Percentiles rank a stretch among this genome's conserved stretches.
Evolutionary conservation across 306 rosid genomes (phyloP).

Genomic region (Vigna nakashimae): DNA sequence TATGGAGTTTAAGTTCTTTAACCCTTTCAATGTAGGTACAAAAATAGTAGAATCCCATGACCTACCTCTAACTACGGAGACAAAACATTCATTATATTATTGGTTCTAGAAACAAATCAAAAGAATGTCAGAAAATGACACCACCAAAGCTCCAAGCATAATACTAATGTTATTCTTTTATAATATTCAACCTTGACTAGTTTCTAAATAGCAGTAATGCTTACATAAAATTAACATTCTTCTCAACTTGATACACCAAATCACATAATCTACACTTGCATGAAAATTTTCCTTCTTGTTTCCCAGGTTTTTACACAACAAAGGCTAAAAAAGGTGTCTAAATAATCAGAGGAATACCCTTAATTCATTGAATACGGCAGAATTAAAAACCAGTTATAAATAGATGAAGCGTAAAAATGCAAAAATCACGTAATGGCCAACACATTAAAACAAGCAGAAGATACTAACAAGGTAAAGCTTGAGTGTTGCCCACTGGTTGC

Average conservation of each 20-base stretch:
- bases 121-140: slow-evolving; percentile 20
- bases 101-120: slow-evolving; percentile 1
- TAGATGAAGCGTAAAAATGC: neutral
- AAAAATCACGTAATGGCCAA: slow-evolving; percentile 22
- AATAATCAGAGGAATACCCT: neutral
- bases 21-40: neutral
- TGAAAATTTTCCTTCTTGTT: slow-evolving; percentile 7
- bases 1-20: neutral
- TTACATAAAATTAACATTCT: neutral
- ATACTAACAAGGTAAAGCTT: slow-evolving; percentile 83
- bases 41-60: neutral
- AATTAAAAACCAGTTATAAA: neutral
- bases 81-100: slow-evolving; percentile 6
- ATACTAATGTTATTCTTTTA: neutral
- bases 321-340: neutral
- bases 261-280: slow-evolving; percentile 10
- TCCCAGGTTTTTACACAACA: neutral
- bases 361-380: neutral
- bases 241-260: neutral
- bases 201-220: slow-evolving; percentile 1
- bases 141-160: neutral
- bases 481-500: slow-evolving; percentile 70
- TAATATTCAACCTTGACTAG: neutral
- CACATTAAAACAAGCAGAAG: slow-evolving; percentile 34
- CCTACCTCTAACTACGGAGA: neutral